A percentile compares a stretch with the other conserved stretches of the same genome.
Evolutionary conservation across 306 rosid species (phyloP).

Genomic region (Medicago arabica): DNA sequence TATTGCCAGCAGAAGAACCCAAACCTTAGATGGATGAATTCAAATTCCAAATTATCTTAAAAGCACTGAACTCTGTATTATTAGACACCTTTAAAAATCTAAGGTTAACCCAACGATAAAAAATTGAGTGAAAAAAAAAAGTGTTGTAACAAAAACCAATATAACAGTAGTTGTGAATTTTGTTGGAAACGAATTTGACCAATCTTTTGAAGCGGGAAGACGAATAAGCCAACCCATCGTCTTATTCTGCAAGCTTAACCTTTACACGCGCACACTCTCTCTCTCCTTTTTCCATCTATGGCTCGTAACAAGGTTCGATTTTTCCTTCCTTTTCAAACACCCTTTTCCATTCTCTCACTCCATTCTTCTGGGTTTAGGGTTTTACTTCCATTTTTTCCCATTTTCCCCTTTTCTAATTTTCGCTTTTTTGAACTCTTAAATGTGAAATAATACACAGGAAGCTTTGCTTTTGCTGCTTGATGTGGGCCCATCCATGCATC

Average conservation of each 20-base stretch:
- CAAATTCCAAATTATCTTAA: too few species aligned
- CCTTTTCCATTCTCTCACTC: slow-evolving; percentile 1
- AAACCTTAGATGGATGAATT: too few species aligned
- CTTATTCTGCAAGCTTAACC: slow-evolving; percentile 33
- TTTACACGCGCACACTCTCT: background rate
- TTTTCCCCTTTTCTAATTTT: background rate
- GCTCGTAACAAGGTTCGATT: slow-evolving; percentile 72
- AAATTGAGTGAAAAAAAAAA: too few species aligned
- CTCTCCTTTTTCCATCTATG: slow-evolving; percentile 47
- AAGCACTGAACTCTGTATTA: too few species aligned
- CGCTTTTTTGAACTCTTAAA: background rate
- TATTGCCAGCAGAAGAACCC: too few species aligned
- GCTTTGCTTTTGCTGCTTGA: slow-evolving; percentile 79
- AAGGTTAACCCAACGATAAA: too few species aligned
- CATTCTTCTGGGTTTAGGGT: slow-evolving; percentile 41
- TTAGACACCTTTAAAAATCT: too few species aligned
- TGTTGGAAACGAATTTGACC: background rate
- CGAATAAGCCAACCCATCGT: background rate
- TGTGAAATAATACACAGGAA: slow-evolving; percentile 51
- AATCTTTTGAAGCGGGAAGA: slow-evolving; percentile 39
- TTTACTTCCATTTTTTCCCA: slow-evolving; percentile 19
- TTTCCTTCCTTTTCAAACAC: background rate
- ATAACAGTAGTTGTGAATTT: too few species aligned
- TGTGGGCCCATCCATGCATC: slow-evolving; percentile 92
- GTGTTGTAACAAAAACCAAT: too few species aligned